Base-by-base conservation (phyloP, 1,139 yeast species). In the Pichia sp. region DNA sequence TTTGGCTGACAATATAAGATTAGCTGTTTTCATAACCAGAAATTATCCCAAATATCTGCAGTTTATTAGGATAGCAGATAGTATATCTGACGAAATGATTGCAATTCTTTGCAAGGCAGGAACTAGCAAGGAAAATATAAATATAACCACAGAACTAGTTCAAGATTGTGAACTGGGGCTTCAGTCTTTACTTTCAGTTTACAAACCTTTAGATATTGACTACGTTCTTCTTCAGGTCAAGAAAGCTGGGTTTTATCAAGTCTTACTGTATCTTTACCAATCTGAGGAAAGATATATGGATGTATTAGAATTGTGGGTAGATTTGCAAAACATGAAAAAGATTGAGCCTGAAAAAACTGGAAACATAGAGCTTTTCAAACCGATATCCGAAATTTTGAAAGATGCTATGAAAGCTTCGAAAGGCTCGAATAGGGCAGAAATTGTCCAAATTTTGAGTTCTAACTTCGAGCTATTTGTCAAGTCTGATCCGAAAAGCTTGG, bases 1-100 rank as follows among this genome's bases (percentile, higher is more conserved):
- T 1, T 69, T 67, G 4, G 53, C 55, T 40, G 80, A 80, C 61
- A 64, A 61, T 19, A 68, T 73, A 26, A 77, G 77, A 55, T 69
- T 88, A 54, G 77, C 87, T 15, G 78, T 88, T 6, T 90, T 90
- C 63, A 72, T 90, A 34, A 87, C 90, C 0, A 67, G 92, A 53
- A 89, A 87, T 65, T 82, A 84, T 59, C 84, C 96, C 3, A 90
- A 90, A 67, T 90, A 86, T 65, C 75, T 82, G 3, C 97, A 90
- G 67, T 90, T 86, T 60, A 76, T 90, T 13, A 74, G 88, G 45
- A 70, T 90, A 2, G 80, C 92, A 0, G 92, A 85, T 51, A 75
- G 82, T 4, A 70, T 74, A 1, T 67, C 87, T 45, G 74, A 77
- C 4, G 67, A 70, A 7, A 72, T 86, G 5, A 71, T 87, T 29